Evolutionary conservation across 1,284 basidiomycete genomes (phyloP).

Genomic region (Malassezia globosa): DNA sequence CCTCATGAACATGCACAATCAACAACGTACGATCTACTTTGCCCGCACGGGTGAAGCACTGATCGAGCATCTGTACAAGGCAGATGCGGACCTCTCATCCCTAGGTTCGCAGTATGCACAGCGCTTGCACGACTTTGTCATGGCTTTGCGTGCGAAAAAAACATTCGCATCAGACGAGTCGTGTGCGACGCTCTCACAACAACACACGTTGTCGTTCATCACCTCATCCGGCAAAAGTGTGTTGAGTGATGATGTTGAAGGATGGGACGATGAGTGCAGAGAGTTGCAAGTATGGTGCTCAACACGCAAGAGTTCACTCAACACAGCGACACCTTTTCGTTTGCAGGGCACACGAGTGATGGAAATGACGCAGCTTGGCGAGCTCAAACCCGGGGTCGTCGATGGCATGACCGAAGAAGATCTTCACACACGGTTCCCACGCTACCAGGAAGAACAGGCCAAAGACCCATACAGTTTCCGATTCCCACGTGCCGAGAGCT

Average conservation of each 20-base stretch:
- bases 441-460: constrained; percentile 83
- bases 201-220: constrained; percentile 15
- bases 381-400: constrained; percentile 75
- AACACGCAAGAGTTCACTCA: constrained; percentile 76
- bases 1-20: constrained; percentile 95
- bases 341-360: constrained; percentile 58
- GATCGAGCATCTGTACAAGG: constrained; percentile 97
- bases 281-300: constrained; percentile 81
- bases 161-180: background rate
- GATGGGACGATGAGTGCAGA: constrained; percentile 1
- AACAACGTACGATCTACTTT: constrained; percentile 62
- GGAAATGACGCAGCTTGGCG: constrained; percentile 87
- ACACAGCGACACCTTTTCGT: constrained; percentile 90
- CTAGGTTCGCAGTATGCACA: constrained; percentile 91
- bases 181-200: constrained; percentile 37
- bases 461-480: constrained; percentile 87
- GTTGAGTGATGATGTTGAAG: background rate
- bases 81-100: constrained; percentile 88
- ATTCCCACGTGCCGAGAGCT: constrained; percentile 54
- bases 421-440: constrained; percentile 77
- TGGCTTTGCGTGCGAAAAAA: constrained; percentile 25
- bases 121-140: constrained; percentile 47
- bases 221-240: background rate
- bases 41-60: constrained; percentile 50
- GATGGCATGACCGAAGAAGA: constrained; percentile 85